Base-by-base conservation (phyloP, 495 filamentous ascomycete genomes). In the Neurospora cerealis region DNA sequence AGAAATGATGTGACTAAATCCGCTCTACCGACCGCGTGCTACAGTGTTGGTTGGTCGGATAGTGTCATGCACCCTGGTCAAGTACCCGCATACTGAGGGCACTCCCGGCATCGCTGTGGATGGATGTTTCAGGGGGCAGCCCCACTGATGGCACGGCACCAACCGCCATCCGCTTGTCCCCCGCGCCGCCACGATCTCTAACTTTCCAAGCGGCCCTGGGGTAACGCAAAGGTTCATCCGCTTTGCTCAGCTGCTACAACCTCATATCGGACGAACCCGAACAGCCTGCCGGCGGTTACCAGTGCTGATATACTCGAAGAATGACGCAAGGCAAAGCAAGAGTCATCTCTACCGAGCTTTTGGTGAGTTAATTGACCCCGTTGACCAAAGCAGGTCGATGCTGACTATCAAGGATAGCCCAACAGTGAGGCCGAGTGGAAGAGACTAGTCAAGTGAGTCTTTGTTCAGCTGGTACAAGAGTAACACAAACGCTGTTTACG, bases 371-470 rank as follows among this genome's bases (percentile, higher is more conserved):
- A 11, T 44, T 38, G n/a, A 34, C 13, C 32, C 19, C 11, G 11
- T 41, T 36, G 19, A 11, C 24, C 24, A 69, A 42, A 9, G n/a
- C 70, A 72, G 17, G 40, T 46, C 60, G 21, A 17, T 28, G 69
- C 60, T 70, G 44, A 72, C 36, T 72, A 32, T 62, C 36, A 39
- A 42, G 19, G 19, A 73, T 69, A 86, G 85, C 75, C 75, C 21
- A 80, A 84, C 41, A 79, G 72, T 15, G 91, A 95, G 74, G 92
- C 92, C n/a, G 86, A 86, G 80, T 96, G 93, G 93, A 88, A 88
- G 28, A 90, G 88, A 79, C 84, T 86, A 73, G 75, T 83, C 70
- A 80, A 75, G 77, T 79, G 77, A 76, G 74, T 19, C 28, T 41
- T 46, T 40, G 6, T 72, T 24, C 40, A 32, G 28, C 7, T 37